Evolutionary conservation across 306 rosid genomes (phyloP).

Genomic region (Prunus padus): DNA sequence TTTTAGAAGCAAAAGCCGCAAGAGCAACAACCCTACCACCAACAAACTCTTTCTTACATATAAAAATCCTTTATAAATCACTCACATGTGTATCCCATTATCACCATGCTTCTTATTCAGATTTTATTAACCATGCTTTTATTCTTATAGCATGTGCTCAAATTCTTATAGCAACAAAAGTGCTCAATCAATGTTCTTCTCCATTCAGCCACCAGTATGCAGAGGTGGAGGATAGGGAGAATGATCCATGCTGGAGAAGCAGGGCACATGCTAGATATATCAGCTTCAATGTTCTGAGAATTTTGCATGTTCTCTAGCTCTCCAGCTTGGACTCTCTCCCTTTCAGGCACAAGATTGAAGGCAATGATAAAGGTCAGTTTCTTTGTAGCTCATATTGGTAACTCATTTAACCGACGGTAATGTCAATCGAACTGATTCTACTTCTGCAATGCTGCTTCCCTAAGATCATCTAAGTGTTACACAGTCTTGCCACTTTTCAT

Average conservation of each 20-base stretch:
- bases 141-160: no score
- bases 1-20: conserved; percentile 27
- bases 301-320: conserved; percentile 55
- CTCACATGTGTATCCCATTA: conserved; percentile 16
- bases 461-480: neutral
- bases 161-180: neutral
- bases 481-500: neutral
- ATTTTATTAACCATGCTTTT: neutral
- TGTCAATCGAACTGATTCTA: neutral
- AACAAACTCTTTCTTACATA: conserved; percentile 13
- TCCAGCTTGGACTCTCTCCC: conserved; percentile 62
- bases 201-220: conserved; percentile 4
- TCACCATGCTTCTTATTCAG: conserved; percentile 1
- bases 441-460: conserved; percentile 11
- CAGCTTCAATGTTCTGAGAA: conserved; percentile 28
- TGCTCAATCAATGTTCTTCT: neutral
- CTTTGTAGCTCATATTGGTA: neutral
- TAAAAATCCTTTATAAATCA: conserved; percentile 7
- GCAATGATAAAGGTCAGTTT: conserved; percentile 18
- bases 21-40: conserved; percentile 43
- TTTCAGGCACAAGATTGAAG: conserved; percentile 15
- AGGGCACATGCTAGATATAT: conserved; percentile 70
- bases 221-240: conserved; percentile 27
- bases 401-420: neutral
- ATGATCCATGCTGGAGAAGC: conserved; percentile 77